Evolutionary conservation across 352 stramenopile species (phyloP).

Genomic region (Phytophthora nicotianae): DNA sequence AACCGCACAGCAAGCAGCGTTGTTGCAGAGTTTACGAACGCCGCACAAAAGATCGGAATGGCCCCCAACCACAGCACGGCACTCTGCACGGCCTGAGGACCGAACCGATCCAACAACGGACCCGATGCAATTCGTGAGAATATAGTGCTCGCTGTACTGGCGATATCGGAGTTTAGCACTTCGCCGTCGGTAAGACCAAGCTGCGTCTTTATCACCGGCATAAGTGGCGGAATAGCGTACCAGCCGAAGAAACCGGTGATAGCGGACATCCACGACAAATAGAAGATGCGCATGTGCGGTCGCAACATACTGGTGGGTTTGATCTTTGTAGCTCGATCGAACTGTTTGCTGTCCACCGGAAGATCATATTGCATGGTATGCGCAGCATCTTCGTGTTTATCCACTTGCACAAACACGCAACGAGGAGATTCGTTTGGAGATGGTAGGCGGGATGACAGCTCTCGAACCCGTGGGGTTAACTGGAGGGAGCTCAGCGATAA

Average conservation of each 20-base stretch:
- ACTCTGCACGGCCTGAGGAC: constrained; percentile 84
- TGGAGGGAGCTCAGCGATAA: constrained; percentile 32
- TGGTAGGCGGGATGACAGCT: constrained; percentile 25
- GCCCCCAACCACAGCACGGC: constrained; percentile 78
- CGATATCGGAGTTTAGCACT: constrained; percentile 92
- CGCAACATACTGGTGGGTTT: constrained; percentile 76
- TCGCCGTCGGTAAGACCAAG: constrained; percentile 87
- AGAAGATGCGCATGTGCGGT: constrained; percentile 95
- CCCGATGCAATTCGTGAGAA: constrained; percentile 91
- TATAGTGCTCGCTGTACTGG: constrained; percentile 89
- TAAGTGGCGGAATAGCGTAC: constrained; percentile 95
- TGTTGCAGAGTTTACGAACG: constrained; percentile 80
- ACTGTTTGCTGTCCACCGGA: constrained; percentile 55
- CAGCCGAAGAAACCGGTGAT: constrained; percentile 95
- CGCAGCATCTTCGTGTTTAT: constrained; percentile 9
- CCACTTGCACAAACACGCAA: constrained; percentile 17
- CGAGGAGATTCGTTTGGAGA: constrained; percentile 15
- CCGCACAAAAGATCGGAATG: constrained; percentile 84
- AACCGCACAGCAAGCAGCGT: constrained; percentile 88
- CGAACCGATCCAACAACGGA: constrained; percentile 92
- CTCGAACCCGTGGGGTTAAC: constrained; percentile 24
- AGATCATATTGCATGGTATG: constrained; percentile 38
- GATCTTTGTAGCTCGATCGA: constrained; percentile 76
- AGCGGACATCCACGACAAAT: constrained; percentile 92
- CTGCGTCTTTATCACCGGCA: constrained; percentile 88